Evolutionary conservation across 768 basidiomycete species (phyloP).

Genomic region (Termitomyces sp.): DNA sequence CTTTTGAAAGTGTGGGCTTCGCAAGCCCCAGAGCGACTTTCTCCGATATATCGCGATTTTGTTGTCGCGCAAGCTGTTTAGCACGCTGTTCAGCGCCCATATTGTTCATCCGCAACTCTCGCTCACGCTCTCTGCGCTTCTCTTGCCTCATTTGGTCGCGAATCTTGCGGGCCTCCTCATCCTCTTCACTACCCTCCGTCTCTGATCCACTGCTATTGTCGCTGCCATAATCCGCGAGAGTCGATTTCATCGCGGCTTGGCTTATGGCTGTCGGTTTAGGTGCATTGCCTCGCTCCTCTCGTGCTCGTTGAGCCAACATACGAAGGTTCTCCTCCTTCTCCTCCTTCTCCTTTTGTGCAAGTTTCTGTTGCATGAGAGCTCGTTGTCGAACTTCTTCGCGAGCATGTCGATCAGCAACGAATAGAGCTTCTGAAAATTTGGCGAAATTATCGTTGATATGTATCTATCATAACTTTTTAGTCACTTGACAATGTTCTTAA

Average conservation of each 20-base stretch:
- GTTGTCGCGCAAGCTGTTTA: conserved; percentile 91
- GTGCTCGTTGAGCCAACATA: conserved; percentile 88
- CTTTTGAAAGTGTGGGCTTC: conserved; percentile 94
- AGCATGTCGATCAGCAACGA: conserved; percentile 93
- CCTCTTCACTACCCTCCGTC: conserved; percentile 56
- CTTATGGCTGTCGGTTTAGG: conserved; percentile 62
- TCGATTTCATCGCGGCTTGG: conserved; percentile 67
- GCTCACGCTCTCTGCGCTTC: conserved; percentile 90
- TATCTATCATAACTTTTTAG: conserved; percentile 43
- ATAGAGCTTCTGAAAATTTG: conserved; percentile 95
- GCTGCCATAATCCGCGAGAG: conserved; percentile 83
- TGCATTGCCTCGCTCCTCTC: conserved; percentile 85
- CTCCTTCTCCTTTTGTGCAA: conserved; percentile 98
- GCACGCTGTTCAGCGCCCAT: conserved; percentile 98
- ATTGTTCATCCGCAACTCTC: conserved; percentile 97
- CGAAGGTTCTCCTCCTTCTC: conserved; percentile 95
- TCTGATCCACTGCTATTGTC: conserved; percentile 64
- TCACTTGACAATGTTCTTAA: neutral
- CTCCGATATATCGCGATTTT: conserved; percentile 98
- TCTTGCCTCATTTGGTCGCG: conserved; percentile 89
- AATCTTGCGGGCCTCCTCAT: conserved; percentile 80
- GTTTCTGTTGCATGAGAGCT: conserved; percentile 94
- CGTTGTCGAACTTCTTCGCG: conserved; percentile 97
- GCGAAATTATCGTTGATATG: conserved; percentile 99
- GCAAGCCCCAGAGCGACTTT: conserved; percentile 97